Percentiles rank a stretch among this genome's conserved stretches.
Evolutionary conservation across 768 basidiomycete genomes (phyloP).

Genomic region (Phlegmacium glaucopus): DNA sequence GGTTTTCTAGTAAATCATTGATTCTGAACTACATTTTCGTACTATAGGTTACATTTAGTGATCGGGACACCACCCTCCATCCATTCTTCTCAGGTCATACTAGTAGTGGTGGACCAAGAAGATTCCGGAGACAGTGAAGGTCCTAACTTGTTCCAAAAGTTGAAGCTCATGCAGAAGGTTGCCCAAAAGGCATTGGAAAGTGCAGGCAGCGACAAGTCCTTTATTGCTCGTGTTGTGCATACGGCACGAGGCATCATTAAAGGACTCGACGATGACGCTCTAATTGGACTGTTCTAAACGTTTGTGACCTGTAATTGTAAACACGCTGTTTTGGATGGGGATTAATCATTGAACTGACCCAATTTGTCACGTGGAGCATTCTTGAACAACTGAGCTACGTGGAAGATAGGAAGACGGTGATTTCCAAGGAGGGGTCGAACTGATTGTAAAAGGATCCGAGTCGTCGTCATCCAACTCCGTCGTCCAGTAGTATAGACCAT

Average conservation of each 20-base stretch:
- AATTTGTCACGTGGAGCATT: too few species aligned
- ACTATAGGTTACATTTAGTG: slow-evolving; percentile 54
- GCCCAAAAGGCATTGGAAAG: slow-evolving; percentile 74
- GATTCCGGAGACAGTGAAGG: slow-evolving; percentile 34
- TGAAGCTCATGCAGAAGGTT: slow-evolving; percentile 57
- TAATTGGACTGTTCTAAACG: slow-evolving; percentile 42
- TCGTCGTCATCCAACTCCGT: too few species aligned
- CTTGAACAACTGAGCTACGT: too few species aligned
- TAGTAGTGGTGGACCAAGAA: slow-evolving; percentile 48
- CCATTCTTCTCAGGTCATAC: slow-evolving; percentile 56
- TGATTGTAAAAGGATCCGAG: too few species aligned
- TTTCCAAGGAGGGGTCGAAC: too few species aligned
- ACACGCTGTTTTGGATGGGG: too few species aligned
- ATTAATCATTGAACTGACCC: too few species aligned
- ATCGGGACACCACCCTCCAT: slow-evolving; percentile 66
- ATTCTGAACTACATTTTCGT: neutral
- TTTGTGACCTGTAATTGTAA: too few species aligned
- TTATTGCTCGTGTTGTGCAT: slow-evolving; percentile 74
- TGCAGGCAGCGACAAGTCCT: slow-evolving; percentile 63
- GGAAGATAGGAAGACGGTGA: too few species aligned
- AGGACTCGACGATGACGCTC: slow-evolving; percentile 37
- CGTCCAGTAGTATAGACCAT: too few species aligned
- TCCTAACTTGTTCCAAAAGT: slow-evolving; percentile 61
- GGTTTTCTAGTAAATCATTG: slow-evolving; percentile 20
- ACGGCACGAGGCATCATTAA: slow-evolving; percentile 76